phyloP scores from a whole-genome alignment of 495 filamentous ascomycete species.

The Xylaria longipes region DNA sequence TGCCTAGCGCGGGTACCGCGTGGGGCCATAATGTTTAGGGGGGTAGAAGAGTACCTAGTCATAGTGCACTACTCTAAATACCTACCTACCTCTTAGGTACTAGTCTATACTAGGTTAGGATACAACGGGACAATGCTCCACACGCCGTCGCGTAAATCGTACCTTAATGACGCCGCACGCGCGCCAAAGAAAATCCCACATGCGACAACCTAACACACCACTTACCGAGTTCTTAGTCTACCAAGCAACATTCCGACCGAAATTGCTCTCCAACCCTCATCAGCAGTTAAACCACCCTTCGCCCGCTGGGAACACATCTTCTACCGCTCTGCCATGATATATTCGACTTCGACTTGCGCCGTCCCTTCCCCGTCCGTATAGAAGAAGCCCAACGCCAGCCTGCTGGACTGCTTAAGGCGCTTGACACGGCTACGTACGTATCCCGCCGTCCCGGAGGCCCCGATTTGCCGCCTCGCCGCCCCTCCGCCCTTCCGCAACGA shows the following conservation, averaged over 20 bases:
- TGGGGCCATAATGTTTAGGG: too few relatives aligned
- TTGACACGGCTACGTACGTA: slow-evolving; percentile 3
- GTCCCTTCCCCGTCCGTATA: neutral
- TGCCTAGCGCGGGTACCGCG: too few relatives aligned
- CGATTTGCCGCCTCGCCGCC: neutral
- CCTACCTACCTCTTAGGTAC: too few relatives aligned
- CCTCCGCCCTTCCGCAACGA: slow-evolving; percentile 31
- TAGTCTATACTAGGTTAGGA: neutral
- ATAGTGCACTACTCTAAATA: neutral
- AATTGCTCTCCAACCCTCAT: neutral
- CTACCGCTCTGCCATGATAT: slow-evolving; percentile 10
- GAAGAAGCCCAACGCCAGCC: slow-evolving; percentile 3
- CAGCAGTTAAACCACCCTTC: neutral
- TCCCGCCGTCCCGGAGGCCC: neutral
- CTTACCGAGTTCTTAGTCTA: neutral
- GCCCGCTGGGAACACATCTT: neutral
- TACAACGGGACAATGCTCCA: slow-evolving; percentile 16
- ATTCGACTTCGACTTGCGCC: neutral
- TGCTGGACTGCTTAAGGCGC: neutral
- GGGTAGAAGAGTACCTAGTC: too few relatives aligned
- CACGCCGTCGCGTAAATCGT: slow-evolving; percentile 19
- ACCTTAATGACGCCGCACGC: slow-evolving; percentile 26
- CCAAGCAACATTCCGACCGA: slow-evolving; percentile 5
- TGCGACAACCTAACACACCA: slow-evolving; percentile 22
- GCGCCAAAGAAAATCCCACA: slow-evolving; percentile 28